phyloP scores from a whole-genome alignment of 306 rosid species.

The Citrullus colocynthis region DNA sequence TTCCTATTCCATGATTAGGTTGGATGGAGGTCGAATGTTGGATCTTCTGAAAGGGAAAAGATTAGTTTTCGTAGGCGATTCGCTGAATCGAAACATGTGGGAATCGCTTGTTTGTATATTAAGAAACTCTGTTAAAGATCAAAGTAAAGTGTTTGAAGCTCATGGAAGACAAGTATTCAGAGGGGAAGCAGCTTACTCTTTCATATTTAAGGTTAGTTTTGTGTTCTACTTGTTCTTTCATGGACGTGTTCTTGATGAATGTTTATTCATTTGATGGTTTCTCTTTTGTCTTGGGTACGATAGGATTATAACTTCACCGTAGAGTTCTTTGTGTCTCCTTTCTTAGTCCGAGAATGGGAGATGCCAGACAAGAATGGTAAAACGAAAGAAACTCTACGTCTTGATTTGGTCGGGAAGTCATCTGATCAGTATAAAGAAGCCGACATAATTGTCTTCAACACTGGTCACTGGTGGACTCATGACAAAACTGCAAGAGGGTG shows the following conservation, averaged over 20 bases:
- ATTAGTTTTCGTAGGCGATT: slow-evolving; percentile 89
- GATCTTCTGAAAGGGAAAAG: slow-evolving; percentile 65
- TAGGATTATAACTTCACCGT: slow-evolving; percentile 75
- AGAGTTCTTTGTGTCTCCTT: slow-evolving; percentile 89
- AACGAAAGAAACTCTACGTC: slow-evolving; percentile 82
- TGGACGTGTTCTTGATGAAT: background rate
- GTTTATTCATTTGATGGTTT: background rate
- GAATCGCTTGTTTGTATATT: slow-evolving; percentile 87
- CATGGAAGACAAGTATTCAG: slow-evolving; percentile 67
- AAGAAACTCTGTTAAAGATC: slow-evolving; percentile 56
- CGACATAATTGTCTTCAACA: slow-evolving; percentile 74
- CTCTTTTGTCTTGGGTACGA: background rate
- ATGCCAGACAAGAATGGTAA: slow-evolving; percentile 49
- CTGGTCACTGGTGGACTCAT: slow-evolving; percentile 99
- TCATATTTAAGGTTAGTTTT: slow-evolving; percentile 52
- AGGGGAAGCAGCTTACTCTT: slow-evolving; percentile 80
- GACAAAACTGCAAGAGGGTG: slow-evolving; percentile 90
- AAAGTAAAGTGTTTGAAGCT: slow-evolving; percentile 54
- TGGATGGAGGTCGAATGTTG: slow-evolving; percentile 64
- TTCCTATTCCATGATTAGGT: slow-evolving; percentile 16
- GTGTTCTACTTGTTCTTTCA: background rate
- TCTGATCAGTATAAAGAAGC: slow-evolving; percentile 60
- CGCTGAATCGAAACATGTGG: slow-evolving; percentile 98
- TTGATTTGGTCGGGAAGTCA: slow-evolving; percentile 67
- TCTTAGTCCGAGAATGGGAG: slow-evolving; percentile 93